phyloP scores from a whole-genome alignment of 495 filamentous ascomycete genomes.

The Xylaria curta region DNA sequence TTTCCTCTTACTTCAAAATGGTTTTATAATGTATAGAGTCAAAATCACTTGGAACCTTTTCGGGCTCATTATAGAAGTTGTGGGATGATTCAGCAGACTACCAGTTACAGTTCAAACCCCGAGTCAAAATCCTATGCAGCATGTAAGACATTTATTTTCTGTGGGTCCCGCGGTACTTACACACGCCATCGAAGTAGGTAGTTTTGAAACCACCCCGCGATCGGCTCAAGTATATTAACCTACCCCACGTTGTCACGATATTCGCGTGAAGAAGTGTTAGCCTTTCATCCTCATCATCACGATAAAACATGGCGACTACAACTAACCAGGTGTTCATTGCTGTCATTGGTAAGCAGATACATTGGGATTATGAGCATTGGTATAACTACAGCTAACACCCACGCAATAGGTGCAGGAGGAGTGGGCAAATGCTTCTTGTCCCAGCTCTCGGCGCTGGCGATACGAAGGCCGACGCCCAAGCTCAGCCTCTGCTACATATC shows the following conservation, averaged over 20 bases:
- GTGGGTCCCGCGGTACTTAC: constrained; percentile 19
- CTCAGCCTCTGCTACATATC: constrained; percentile 79
- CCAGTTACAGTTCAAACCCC: too few relatives aligned
- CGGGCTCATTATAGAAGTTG: too few relatives aligned
- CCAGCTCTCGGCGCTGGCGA: constrained; percentile 70
- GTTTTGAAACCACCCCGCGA: constrained; percentile 34
- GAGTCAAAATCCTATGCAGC: neutral
- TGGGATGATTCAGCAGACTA: too few relatives aligned
- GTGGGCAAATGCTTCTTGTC: constrained; percentile 90
- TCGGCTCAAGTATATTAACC: constrained; percentile 31
- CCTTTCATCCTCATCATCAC: neutral
- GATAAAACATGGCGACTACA: constrained; percentile 24
- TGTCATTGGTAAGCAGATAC: constrained; percentile 48
- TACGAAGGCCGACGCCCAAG: constrained; percentile 59
- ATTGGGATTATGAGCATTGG: constrained; percentile 6
- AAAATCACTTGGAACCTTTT: too few relatives aligned
- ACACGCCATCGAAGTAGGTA: neutral
- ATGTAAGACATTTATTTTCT: constrained; percentile 7
- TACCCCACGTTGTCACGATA: constrained; percentile 36
- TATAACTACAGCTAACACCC: constrained; percentile 24
- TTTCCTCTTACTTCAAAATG: too few relatives aligned
- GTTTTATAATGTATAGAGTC: too few relatives aligned
- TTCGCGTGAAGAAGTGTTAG: constrained; percentile 5
- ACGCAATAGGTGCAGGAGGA: constrained; percentile 77
- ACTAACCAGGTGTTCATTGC: constrained; percentile 52